Conservation (phyloP, 257 asterid genomes). For the Scutellaria barbata region DNA sequence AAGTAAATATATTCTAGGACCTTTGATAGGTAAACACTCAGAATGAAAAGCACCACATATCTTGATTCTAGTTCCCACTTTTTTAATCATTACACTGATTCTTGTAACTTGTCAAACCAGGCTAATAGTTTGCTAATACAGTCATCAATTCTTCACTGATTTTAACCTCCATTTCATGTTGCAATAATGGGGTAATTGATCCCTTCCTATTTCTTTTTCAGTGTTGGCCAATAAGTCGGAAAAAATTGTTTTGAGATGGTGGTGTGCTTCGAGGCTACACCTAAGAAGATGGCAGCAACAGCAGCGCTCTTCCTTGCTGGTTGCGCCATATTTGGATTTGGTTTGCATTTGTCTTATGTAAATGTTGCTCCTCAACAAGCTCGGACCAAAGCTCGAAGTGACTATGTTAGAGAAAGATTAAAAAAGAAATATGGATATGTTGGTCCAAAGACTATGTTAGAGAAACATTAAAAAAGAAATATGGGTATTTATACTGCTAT, state of each 20-base stretch:
- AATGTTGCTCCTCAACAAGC: constrained; percentile 84
- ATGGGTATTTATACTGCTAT: constrained; percentile 32
- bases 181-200: constrained; percentile 7
- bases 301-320: constrained; percentile 56
- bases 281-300: constrained; percentile 46
- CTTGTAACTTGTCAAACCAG: neutral
- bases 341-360: constrained; percentile 62
- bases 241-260: constrained; percentile 46
- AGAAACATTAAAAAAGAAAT: constrained; percentile 61
- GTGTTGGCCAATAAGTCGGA: neutral
- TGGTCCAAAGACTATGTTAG: constrained; percentile 49
- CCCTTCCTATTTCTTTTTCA: constrained; percentile 20
- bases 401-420: constrained; percentile 62
- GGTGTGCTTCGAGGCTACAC: constrained; percentile 62
- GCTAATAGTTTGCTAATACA: neutral
- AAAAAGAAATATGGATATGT: constrained; percentile 54
- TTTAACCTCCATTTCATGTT: neutral
- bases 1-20: too few species aligned
- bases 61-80: neutral
- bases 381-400: constrained; percentile 69
- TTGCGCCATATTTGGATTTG: constrained; percentile 55
- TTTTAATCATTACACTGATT: too few species aligned
- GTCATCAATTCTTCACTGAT: neutral
- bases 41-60: too few species aligned
- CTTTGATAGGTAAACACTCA: too few species aligned